phyloP scores from a whole-genome alignment of 768 basidiomycete species.

The Cystofilobasidium capitatum region DNA sequence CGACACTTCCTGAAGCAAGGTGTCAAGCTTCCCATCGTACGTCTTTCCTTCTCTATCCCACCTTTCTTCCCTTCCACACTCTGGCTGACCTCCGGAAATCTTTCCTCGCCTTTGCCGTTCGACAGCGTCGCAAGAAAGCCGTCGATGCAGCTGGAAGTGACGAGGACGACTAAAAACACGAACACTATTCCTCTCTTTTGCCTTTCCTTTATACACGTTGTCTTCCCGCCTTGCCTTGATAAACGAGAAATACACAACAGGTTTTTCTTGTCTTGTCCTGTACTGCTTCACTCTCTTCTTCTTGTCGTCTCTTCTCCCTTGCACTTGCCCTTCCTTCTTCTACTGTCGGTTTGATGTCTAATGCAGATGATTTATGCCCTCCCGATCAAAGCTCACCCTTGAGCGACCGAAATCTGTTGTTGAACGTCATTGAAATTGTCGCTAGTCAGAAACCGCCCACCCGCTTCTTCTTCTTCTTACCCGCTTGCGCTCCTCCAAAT shows the following conservation, averaged over 20 bases:
- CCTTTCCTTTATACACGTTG: neutral
- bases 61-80: neutral
- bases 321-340: too few species aligned
- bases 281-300: too few species aligned
- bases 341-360: too few species aligned
- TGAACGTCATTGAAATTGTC: too few species aligned
- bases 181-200: neutral
- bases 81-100: neutral
- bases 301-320: too few species aligned
- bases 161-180: neutral
- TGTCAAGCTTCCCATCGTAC: constrained; percentile 13
- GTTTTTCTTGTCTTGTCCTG: too few species aligned
- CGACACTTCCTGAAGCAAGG: neutral
- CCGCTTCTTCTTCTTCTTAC: constrained; percentile 22
- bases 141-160: neutral
- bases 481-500: too few species aligned
- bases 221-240: too few species aligned
- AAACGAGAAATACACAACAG: neutral
- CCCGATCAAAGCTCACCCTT: too few species aligned
- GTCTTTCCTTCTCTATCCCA: neutral
- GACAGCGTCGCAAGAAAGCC: constrained; percentile 2
- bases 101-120: neutral
- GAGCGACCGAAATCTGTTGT: too few species aligned
- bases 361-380: too few species aligned
- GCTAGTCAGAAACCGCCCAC: constrained; percentile 25